These are phyloP conservation scores for Mycena maculata DNA, from an alignment of 768 basidiomycete species.

Conservation along the genomic window DNA sequence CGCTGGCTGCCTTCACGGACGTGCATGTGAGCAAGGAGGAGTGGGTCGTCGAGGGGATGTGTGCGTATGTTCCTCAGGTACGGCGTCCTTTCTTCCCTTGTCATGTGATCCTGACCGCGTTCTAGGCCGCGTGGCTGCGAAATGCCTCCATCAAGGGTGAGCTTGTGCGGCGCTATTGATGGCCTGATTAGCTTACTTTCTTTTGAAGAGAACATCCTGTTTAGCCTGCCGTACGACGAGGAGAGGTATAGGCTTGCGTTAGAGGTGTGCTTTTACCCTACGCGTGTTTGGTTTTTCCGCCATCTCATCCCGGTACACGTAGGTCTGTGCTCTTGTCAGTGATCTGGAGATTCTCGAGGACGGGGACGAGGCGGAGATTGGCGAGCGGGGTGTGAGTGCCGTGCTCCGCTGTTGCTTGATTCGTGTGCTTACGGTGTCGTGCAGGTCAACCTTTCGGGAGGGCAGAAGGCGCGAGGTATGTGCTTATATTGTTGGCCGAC, in stretches of 20 bases:
- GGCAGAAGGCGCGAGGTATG: conserved; percentile 75
- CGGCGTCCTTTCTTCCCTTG: conserved; percentile 50
- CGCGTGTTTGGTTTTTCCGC: conserved; percentile 37
- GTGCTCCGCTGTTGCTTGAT: conserved; percentile 37
- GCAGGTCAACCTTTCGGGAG: conserved; percentile 66
- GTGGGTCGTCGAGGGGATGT: conserved; percentile 83
- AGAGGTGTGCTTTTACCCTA: conserved; percentile 70
- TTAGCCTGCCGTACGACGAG: conserved; percentile 79
- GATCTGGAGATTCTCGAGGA: conserved; percentile 89
- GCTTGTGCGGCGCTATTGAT: conserved; percentile 2
- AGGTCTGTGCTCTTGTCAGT: conserved; percentile 74
- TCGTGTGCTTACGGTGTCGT: conserved; percentile 42
- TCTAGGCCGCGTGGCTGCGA: conserved; percentile 72
- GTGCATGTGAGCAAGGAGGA: conserved; percentile 59
- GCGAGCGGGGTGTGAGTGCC: conserved; percentile 78
- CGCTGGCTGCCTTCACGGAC: conserved; percentile 70
- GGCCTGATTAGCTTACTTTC: background rate
- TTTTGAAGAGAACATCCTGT: conserved; percentile 72
- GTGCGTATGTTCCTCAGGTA: conserved; percentile 90
- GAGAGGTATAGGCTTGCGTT: conserved; percentile 82
- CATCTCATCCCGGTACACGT: conserved; percentile 40
- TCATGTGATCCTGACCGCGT: conserved; percentile 33
- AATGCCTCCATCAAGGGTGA: conserved; percentile 75
- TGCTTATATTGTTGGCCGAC: background rate
- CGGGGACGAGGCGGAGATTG: conserved; percentile 89